Evolutionary conservation across 441 rosid genomes (phyloP), one percentile per base, ranked within the genome.

Genomic region (Manihot esculenta): DNA sequence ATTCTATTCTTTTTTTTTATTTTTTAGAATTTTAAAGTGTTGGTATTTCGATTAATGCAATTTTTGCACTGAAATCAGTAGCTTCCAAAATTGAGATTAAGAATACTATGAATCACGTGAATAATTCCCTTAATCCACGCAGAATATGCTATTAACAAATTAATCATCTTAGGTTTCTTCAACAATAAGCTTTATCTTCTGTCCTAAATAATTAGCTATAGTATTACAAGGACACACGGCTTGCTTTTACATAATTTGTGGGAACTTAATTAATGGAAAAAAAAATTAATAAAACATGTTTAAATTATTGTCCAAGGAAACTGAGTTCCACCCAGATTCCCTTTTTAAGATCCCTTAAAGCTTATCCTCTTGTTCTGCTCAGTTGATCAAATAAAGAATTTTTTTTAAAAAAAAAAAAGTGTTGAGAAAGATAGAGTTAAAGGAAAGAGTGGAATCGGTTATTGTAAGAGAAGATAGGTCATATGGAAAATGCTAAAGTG

Each of bases 91-190:
- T 23, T 24, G n/a, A 3, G 75, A 66, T 18, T 54, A 49, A 24
- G 64, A 74, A 65, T 76, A 63, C 70, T 68, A 69, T 44, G 75
- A 79, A 77, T 72, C 85, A 82, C 77, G 82, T 82, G 85, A 73
- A 73, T 63, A 53, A 76, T 81, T 81, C 86, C 88, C 78, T 78
- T 74, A 80, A 86, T 74, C 66, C 53, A 77, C 79, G 88, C 85
- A 79, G 71, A 13, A 81, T 76, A 76, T 79, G 81, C 83, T 72
- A 73, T 57, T 70, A 64, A 35, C 65, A 80, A n/a, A n/a, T n/a
- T n/a, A 67, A 64, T 50, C 10, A 24, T 30, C n/a, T 59, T 54
- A 66, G 72, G 76, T 83, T 80, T 78, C 91, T 82, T 82, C 62
- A 60, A 70, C 65, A 64, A 73, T 35, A 64, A 56, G 49, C 55